phyloP scores from a whole-genome alignment of 2,329 filamentous ascomycete species.

The Magnaporthales sp. region DNA sequence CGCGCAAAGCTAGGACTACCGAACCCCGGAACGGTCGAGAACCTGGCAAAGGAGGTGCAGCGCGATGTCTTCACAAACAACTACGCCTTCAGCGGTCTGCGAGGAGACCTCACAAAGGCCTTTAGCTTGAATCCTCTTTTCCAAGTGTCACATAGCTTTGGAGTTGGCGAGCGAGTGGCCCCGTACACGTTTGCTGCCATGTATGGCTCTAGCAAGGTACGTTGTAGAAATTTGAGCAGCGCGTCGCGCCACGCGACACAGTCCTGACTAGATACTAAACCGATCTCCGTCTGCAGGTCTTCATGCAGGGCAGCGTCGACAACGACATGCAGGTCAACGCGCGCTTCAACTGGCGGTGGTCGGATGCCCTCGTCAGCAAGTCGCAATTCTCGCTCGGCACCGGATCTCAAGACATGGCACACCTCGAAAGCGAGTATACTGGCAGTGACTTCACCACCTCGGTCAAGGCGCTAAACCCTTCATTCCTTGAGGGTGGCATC shows the following conservation, averaged over 20 bases:
- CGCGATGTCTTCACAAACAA: constrained; percentile 95
- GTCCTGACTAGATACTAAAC: too few relatives aligned
- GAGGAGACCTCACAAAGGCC: constrained; percentile 92
- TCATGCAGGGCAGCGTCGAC: constrained; percentile 91
- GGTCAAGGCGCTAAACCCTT: constrained; percentile 94
- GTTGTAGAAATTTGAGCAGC: constrained; percentile 23
- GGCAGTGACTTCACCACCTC: constrained; percentile 90
- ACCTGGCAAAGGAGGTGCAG: constrained; percentile 78
- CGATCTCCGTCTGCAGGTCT: constrained; percentile 50
- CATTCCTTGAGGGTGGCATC: constrained; percentile 78
- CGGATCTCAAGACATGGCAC: constrained; percentile 76
- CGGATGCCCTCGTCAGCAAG: constrained; percentile 68
- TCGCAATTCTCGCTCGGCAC: constrained; percentile 78
- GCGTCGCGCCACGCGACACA: neutral
- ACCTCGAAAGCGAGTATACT: constrained; percentile 92
- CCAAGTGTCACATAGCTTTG: constrained; percentile 94
- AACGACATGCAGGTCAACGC: constrained; percentile 83
- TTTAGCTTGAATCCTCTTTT: constrained; percentile 92
- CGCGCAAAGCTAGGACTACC: constrained; percentile 80
- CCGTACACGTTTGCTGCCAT: constrained; percentile 93
- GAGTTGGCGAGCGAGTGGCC: constrained; percentile 85
- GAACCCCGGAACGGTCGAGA: constrained; percentile 90
- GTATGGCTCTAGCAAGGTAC: constrained; percentile 86
- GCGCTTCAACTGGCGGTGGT: constrained; percentile 91
- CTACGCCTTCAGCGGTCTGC: constrained; percentile 92